These are phyloP conservation scores for Ophiorrhiza pumila DNA, from an alignment of 257 asterid species.

Conservation along the genomic window DNA sequence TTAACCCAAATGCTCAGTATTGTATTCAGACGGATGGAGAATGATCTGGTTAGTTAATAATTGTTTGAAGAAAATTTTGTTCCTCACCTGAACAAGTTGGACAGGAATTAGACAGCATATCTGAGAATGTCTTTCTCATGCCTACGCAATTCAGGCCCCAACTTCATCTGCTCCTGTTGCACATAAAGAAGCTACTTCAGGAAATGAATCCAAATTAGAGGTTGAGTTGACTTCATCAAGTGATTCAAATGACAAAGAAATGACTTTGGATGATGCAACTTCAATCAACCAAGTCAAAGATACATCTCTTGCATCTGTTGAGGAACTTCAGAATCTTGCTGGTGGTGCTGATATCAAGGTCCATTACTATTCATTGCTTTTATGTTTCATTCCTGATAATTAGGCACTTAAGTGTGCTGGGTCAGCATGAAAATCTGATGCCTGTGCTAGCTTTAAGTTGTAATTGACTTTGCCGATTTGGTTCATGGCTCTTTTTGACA, in stretches of 20 bases:
- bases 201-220: conserved; percentile 41
- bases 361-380: conserved; percentile 15
- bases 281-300: conserved; percentile 43
- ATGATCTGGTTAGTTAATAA: conserved; percentile 57
- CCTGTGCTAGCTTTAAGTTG: background rate
- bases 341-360: conserved; percentile 97
- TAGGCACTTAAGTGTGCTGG: background rate
- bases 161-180: conserved; percentile 42
- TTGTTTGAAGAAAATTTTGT: conserved; percentile 17
- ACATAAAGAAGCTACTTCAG: conserved; percentile 37
- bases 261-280: conserved; percentile 43
- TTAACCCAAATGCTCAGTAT: conserved; percentile 91
- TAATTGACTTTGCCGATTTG: background rate
- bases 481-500: background rate
- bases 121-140: conserved; percentile 14
- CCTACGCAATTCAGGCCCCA: conserved; percentile 46
- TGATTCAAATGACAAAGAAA: conserved; percentile 52
- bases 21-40: conserved; percentile 84
- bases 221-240: conserved; percentile 50
- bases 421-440: background rate
- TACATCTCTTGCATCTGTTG: conserved; percentile 54
- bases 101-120: background rate
- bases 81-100: conserved; percentile 23
- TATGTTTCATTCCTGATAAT: conserved; percentile 12
- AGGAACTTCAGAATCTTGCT: conserved; percentile 79